Evolutionary conservation across 768 basidiomycete species (phyloP), one percentile per base, ranked within the genome.

Genomic region (Strobilomyces echinocephalus): DNA sequence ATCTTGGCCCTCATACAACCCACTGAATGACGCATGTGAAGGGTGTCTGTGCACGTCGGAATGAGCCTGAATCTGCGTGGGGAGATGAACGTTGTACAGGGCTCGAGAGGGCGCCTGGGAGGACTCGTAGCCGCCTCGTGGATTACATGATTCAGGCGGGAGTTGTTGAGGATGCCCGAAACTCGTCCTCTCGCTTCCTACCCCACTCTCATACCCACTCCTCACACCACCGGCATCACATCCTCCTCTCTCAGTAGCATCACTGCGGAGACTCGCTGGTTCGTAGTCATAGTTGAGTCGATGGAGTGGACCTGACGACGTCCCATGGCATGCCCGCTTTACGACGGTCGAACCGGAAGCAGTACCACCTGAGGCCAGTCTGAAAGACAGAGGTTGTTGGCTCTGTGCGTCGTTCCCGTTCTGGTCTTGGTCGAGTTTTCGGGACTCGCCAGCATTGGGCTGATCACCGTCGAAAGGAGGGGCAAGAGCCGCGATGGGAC

Each of bases 401-500:
- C 39, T 15, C 14, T 56, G 58, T 9, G 50, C 12, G 10, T 66
- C 53, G 5, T 66, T 68, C 12, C 68, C 68, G 14, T 28, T 49
- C 28, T 55, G 65, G 11, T 70, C 63, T n/a, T 65, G 63, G 41
- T 76, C 71, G 7, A 54, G 45, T 31, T 52, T 61, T 24, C 64
- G 59, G 7, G 57, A 5, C 3, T 66, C 64, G n/a, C 36, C 28
- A 20, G 50, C 0, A 39, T 26, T 50, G 15, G 52, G 21, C 12
- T 46, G 56, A 9, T 55, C 55, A 41, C 56, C 45, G 35, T 66
- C 69, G 12, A 60, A 43, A 0, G 55, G 56, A 12, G 51, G 50
- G 4, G 61, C 60, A 18, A 70, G 65, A 0, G 73, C 71, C 31
- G 74, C 72, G 24, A 75, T 76, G 6, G 84, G 81, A 11, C 84